Conservation (phyloP, 352 stramenopile genomes). For the Phytophthora capsici region DNA sequence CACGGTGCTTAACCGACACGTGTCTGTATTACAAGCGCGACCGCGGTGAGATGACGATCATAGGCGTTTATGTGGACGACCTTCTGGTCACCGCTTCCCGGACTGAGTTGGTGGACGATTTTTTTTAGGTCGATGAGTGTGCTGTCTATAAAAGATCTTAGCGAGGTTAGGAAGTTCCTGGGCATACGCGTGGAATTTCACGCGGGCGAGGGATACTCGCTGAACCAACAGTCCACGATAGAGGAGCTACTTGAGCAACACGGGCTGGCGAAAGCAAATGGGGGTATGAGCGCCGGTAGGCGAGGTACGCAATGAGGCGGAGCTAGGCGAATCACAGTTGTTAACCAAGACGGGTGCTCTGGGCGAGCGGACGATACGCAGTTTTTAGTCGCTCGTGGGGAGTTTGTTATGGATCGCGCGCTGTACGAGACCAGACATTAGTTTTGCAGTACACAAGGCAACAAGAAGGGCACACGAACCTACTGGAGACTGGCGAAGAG, state of each 20-base stretch:
- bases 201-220: background rate
- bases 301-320: background rate
- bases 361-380: background rate
- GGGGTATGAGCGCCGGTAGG: background rate
- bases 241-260: background rate
- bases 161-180: slow-evolving; percentile 1
- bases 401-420: slow-evolving; percentile 4
- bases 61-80: slow-evolving; percentile 4
- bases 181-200: background rate
- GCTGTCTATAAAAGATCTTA: background rate
- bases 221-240: background rate
- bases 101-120: background rate
- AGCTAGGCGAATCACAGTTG: background rate
- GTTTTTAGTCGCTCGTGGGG: slow-evolving; percentile 9
- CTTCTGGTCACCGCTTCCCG: slow-evolving; percentile 4
- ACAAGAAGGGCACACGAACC: too few relatives aligned
- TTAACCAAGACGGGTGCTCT: background rate
- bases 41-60: background rate
- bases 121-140: slow-evolving; percentile 5
- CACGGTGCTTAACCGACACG: background rate
- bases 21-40: slow-evolving; percentile 6
- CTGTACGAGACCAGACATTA: slow-evolving; percentile 10
- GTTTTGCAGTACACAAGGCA: background rate
- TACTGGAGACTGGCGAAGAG: slow-evolving; percentile 5
- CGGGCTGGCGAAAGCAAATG: background rate